These are phyloP conservation scores for Gossypium davidsonii DNA, from an alignment of 441 rosid species.

Conservation along the genomic window DNA sequence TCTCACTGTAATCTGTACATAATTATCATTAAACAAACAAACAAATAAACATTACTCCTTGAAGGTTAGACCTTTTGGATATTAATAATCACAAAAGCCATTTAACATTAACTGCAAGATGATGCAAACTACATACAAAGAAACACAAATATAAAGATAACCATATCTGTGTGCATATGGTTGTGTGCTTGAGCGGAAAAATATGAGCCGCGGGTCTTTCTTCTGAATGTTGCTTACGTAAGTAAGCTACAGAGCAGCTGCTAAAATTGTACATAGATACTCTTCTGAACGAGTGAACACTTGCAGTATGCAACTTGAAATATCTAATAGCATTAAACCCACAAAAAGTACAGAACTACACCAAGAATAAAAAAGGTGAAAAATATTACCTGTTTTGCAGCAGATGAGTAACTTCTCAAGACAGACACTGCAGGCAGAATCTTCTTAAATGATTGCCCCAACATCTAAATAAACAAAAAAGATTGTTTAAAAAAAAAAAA, in stretches of 20 bases:
- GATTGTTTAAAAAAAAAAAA: not conserved
- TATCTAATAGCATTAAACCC: not conserved
- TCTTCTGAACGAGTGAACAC: not conserved
- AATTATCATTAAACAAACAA: not conserved
- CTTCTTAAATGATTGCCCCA: slow-evolving; percentile 26
- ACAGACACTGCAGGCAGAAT: slow-evolving; percentile 25
- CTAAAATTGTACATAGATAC: not conserved
- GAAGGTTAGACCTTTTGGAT: not conserved
- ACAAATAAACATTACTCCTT: not conserved
- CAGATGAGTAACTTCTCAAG: slow-evolving; percentile 43
- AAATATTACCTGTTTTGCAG: slow-evolving; percentile 37
- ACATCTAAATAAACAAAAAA: slow-evolving; percentile 18
- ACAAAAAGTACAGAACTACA: not conserved
- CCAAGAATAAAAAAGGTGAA: not conserved
- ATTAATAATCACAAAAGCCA: not conserved
- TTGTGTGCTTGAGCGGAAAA: too few species aligned
- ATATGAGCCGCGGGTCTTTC: not conserved
- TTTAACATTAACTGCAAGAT: not conserved
- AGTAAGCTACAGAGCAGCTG: not conserved
- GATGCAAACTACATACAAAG: not conserved
- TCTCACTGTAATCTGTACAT: slow-evolving; percentile 50
- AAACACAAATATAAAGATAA: not conserved
- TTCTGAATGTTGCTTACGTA: not conserved
- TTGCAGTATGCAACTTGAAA: not conserved
- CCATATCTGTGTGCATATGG: not conserved